Evolutionary conservation across 2,329 filamentous ascomycete genomes (phyloP).

Genomic region (Thelonectria olida): DNA sequence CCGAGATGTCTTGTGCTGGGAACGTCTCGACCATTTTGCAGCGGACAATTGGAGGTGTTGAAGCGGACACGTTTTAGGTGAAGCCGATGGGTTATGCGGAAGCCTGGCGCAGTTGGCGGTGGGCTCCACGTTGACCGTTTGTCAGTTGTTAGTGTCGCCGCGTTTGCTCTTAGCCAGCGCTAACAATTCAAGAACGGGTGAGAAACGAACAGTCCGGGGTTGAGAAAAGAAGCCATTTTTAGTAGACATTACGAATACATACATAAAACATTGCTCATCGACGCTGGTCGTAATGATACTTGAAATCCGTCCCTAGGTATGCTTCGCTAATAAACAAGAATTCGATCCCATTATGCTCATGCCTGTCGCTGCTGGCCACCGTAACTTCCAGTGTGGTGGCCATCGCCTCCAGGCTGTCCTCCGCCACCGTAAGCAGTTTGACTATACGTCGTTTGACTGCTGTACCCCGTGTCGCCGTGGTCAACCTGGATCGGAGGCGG

Average conservation of each 20-base stretch:
- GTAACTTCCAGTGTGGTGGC: not conserved
- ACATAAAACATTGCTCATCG: not conserved
- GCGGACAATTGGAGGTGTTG: not conserved
- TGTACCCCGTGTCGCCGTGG: not conserved
- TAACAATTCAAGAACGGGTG: too few species aligned
- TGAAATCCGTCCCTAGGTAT: too few species aligned
- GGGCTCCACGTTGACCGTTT: not conserved
- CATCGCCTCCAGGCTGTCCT: not conserved
- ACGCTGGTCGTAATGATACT: conserved; percentile 7
- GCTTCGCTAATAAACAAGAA: too few species aligned
- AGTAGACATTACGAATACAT: too few species aligned
- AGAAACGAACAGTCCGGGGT: too few species aligned
- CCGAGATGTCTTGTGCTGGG: conserved; percentile 47
- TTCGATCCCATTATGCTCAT: not conserved
- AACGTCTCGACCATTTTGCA: conserved; percentile 29
- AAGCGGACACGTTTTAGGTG: conserved; percentile 18
- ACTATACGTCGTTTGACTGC: not conserved
- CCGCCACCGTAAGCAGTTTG: not conserved
- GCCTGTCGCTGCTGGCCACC: not conserved
- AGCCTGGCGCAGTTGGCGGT: not conserved
- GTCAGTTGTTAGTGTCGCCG: not conserved
- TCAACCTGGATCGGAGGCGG: not conserved
- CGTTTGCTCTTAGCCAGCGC: not conserved
- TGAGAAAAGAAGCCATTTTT: too few species aligned
- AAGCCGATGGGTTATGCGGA: conserved; percentile 8